Base-by-base conservation (phyloP, 2,329 filamentous ascomycete species). In the Scolecobasidium constrictum region DNA sequence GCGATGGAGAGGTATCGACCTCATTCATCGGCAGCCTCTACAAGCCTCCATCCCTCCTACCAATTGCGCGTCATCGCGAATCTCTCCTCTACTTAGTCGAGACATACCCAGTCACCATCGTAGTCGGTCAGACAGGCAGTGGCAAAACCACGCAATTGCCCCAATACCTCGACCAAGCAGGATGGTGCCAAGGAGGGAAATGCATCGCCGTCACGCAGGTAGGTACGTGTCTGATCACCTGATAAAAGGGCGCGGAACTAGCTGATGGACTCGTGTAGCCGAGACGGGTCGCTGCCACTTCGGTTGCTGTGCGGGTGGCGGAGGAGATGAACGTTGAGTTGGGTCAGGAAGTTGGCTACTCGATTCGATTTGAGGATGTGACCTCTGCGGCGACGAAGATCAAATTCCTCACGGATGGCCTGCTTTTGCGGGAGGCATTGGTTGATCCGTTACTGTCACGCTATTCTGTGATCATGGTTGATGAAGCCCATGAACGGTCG, bases 131-230 rank as follows among this genome's bases (percentile, higher is more conserved):
- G 57, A 96, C 92, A 1, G 92, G 92, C 3, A 94, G 85, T 18
- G 88, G 90, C 34, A 96, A 96, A 64, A 94, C 88, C 1, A 96
- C 92, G 0, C 92, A 96, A 58, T 81, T 96, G 35, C 92, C 92
- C 1, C 90, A 95, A 53, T 96, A 83, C 53, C 73, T 96, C 11
- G 81, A 94, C 45, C 72, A 84, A 52, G 85, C 83, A 54, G 90
- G 90, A 62, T 96, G 90, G 88, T 90, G 86, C 57, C 71, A 73
- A 20, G 75, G 87, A 56, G 86, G 84, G 16, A 93, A 88, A 56
- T 61, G 83, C 36, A 83, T 98, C 51, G 90, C 80, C 16, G 74
- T 96, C 35, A 96, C 92, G 13, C 90, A 96, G 77, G 86, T 87
- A 67, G 58, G 73, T 69, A 48, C 54, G 56, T 55, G 17, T 40